Evolutionary conservation across 164 flowering plant genomes (phyloP).

Genomic region (Brasenia schreberi): DNA sequence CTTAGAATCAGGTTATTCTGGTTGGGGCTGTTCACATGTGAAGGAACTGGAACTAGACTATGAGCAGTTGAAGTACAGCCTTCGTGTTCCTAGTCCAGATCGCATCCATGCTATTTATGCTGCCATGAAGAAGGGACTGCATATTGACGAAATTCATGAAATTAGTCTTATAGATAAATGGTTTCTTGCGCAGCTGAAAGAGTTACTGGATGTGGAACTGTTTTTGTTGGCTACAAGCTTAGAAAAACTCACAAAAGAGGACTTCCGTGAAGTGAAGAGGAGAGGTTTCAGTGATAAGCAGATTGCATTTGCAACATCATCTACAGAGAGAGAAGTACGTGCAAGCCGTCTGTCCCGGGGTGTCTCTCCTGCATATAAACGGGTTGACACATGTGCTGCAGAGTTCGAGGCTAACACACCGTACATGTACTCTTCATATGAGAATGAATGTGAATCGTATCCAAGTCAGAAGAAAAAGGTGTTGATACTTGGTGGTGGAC

Average conservation of each 20-base stretch:
- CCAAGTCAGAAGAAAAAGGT: slow-evolving; percentile 84
- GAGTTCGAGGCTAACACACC: slow-evolving; percentile 99
- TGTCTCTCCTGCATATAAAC: slow-evolving; percentile 70
- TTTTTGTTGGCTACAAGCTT: slow-evolving; percentile 37
- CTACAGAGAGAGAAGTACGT: slow-evolving; percentile 68
- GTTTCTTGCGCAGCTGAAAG: slow-evolving; percentile 87
- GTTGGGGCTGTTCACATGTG: slow-evolving; percentile 78
- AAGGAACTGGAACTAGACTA: slow-evolving; percentile 85
- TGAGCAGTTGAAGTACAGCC: slow-evolving; percentile 76
- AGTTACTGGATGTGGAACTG: slow-evolving; percentile 78
- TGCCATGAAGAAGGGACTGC: slow-evolving; percentile 91
- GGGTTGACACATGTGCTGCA: slow-evolving; percentile 98
- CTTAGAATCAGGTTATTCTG: slow-evolving; percentile 67
- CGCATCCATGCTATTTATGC: slow-evolving; percentile 87
- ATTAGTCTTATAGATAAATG: slow-evolving; percentile 74
- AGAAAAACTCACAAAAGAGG: slow-evolving; percentile 52
- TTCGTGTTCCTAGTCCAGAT: slow-evolving; percentile 86
- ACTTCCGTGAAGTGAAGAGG: slow-evolving; percentile 68
- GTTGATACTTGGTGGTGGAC: slow-evolving; percentile 95
- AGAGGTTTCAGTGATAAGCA: slow-evolving; percentile 95
- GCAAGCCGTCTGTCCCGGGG: slow-evolving; percentile 55
- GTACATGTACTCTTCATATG: slow-evolving; percentile 94
- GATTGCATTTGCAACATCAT: slow-evolving; percentile 80
- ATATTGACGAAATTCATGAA: slow-evolving; percentile 74
- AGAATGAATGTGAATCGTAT: slow-evolving; percentile 79